These are phyloP conservation scores for Quercus bicolor DNA, from an alignment of 306 rosid species.

Conservation along the genomic window DNA sequence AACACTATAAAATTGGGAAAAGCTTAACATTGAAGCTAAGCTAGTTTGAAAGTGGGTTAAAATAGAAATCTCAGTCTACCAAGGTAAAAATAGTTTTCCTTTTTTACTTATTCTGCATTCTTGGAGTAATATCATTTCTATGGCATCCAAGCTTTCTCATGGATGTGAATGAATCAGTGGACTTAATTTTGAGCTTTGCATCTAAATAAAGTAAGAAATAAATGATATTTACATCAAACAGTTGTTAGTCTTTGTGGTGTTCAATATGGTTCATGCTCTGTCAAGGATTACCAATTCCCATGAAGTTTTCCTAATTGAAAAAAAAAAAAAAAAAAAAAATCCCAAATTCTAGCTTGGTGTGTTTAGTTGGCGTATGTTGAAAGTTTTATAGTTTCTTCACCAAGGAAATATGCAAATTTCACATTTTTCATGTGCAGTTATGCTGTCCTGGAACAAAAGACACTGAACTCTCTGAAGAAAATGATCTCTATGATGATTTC, in stretches of 20 bases:
- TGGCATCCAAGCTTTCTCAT: not conserved
- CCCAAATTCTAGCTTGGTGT: slow-evolving; percentile 8
- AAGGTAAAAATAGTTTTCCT: not conserved
- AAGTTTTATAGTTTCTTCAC: slow-evolving; percentile 23
- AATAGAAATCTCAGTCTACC: not conserved
- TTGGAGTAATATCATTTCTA: not conserved
- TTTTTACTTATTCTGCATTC: not conserved
- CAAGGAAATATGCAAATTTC: slow-evolving; percentile 26
- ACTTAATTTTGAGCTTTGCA: not conserved
- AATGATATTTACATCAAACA: not conserved
- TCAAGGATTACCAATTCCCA: not conserved
- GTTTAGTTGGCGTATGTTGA: not conserved
- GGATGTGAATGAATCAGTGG: not conserved
- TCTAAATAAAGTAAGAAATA: slow-evolving; percentile 2
- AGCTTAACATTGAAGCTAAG: not conserved
- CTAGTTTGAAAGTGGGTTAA: not conserved
- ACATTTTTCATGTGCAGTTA: slow-evolving; percentile 49
- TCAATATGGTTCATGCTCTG: not conserved
- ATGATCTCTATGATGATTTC: slow-evolving; percentile 58
- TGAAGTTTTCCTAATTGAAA: slow-evolving; percentile 5
- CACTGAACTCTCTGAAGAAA: slow-evolving; percentile 46
- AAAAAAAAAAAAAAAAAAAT: no score
- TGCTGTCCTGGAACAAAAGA: slow-evolving; percentile 45
- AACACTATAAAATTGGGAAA: not conserved
- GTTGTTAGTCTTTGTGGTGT: not conserved